Base-by-base conservation (phyloP, 805 yeast genomes). In the Wickerhamiella musiphila region DNA sequence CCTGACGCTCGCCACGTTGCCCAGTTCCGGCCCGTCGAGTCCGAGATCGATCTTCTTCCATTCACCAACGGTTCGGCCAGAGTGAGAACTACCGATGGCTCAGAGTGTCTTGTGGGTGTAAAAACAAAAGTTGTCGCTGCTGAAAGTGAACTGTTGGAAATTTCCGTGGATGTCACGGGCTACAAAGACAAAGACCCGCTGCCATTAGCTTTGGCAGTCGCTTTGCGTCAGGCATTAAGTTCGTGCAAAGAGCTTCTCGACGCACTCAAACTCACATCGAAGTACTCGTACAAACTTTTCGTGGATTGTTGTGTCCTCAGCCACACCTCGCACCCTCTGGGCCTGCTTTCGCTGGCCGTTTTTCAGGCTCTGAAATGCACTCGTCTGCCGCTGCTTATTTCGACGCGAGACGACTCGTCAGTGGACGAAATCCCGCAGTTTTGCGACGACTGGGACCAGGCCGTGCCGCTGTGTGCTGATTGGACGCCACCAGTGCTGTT, bases 21-120 rank as follows among this genome's bases (percentile, higher is more conserved):
- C 36, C 94, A 83, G 52, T 78, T 78, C 48, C 65, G 95, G 42
- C 94, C 95, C 0, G 54, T 90, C 29, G 92, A 82, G 47, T 78
- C 93, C 3, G 71, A 70, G 10, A 71, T 79, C 6, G 75, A 75
- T 31, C 77, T 86, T 45, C 61, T 90, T 37, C 90, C 93, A 1
- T 69, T 74, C 32, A 78, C 94, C 3, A 81, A 86, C 55, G 98
- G 98, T 10, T 83, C 95, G 2, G 77, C 95, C 1, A 66, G 93
- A 56, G 69, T 86, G 13, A 66, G 83, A 41, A 66, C 82, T 21
- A 66, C 78, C 30, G 96, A 86, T 53, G 96, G 98, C 15, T 70
- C 82, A 39, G 96, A 90, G 54, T 82, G 94, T 45, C 75, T 90
- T 21, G 86, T 82, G 4, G 90, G 95, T 47, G 66, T 86, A 29